These are phyloP conservation scores for Carex sylvatica DNA, from an alignment of 202 grass and related monocot species.

Conservation along the genomic window DNA sequence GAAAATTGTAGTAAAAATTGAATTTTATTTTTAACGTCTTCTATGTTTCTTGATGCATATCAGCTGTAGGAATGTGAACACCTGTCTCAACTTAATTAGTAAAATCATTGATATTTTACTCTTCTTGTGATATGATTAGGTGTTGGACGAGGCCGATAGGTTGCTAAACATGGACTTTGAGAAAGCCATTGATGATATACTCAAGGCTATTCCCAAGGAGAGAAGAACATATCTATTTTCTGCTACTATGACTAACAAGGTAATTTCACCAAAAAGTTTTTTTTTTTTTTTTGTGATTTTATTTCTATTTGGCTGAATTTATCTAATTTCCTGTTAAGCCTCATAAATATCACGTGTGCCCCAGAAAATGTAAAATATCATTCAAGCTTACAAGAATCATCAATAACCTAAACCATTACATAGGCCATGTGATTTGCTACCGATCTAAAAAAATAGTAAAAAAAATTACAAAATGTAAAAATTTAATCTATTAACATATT, in stretches of 20 bases:
- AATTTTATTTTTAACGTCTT: no score
- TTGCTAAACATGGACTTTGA: constrained; percentile 87
- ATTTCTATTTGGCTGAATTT: background rate
- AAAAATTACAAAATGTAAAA: no score
- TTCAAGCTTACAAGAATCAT: background rate
- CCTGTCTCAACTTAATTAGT: background rate
- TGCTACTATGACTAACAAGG: constrained; percentile 97
- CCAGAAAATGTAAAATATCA: background rate
- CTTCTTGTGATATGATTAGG: constrained; percentile 36
- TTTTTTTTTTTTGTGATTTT: no score
- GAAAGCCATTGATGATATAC: constrained; percentile 80
- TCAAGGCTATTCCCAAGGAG: constrained; percentile 80
- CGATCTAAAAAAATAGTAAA: no score
- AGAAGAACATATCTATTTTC: constrained; percentile 84
- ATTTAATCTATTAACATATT: no score
- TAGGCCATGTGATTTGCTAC: background rate
- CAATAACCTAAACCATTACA: background rate
- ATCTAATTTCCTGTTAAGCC: background rate
- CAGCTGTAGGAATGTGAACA: no score
- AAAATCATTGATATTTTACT: background rate
- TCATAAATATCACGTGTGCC: background rate
- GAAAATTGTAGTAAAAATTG: no score
- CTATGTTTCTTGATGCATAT: no score
- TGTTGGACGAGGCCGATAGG: constrained; percentile 88
- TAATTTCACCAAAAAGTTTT: constrained; percentile 20